Evolutionary conservation across 1,284 basidiomycete species (phyloP), one percentile per base, ranked within the genome.

Genomic region (Leucoagaricus sp.): DNA sequence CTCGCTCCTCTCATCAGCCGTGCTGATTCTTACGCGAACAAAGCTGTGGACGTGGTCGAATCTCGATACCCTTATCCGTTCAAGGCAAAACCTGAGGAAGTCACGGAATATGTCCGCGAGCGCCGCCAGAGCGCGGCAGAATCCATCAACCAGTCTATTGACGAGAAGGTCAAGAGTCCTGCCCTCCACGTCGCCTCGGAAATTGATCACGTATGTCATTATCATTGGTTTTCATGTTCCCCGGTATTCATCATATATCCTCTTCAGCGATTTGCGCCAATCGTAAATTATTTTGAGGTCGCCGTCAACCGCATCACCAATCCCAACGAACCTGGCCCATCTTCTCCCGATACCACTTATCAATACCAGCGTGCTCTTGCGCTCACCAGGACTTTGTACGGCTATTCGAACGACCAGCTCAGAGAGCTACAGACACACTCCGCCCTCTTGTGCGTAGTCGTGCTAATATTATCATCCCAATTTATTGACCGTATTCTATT

Each of bases 281-380:
- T 92, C 53, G 82, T 92, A 26, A 82, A 91, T 67, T 85, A 84
- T 63, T 77, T 91, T 57, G 85, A 86, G 64, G 75, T 73, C 15
- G 81, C 83, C 8, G 80, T 89, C 36, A 77, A 79, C 60, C 82
- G 78, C 42, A 68, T 88, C 41, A 56, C 21, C 25, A 78, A 69
- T 51, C 64, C 78, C 55, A 72, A 75, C 46, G 76, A 81, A 33
- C 74, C 75, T 15, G 74, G 72, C 7, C 67, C 76, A 10, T 74
- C 75, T 25, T 71, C 72, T 5, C 73, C 78, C 4, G 77, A 82
- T 58, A 70, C 76, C 45, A 76, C 87, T 66, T 89, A 82, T 64
- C 90, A 92, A 70, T 89, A 89, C 65, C 87, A 89, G 66, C 88
- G 89, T 47, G 88, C 81, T 45, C 77, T 82, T 58, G 75, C 77